A percentile compares a stretch with the other conserved stretches of the same genome.
Conservation (phyloP, 2,329 filamentous ascomycete species). For the Monilinia aucupariae region DNA sequence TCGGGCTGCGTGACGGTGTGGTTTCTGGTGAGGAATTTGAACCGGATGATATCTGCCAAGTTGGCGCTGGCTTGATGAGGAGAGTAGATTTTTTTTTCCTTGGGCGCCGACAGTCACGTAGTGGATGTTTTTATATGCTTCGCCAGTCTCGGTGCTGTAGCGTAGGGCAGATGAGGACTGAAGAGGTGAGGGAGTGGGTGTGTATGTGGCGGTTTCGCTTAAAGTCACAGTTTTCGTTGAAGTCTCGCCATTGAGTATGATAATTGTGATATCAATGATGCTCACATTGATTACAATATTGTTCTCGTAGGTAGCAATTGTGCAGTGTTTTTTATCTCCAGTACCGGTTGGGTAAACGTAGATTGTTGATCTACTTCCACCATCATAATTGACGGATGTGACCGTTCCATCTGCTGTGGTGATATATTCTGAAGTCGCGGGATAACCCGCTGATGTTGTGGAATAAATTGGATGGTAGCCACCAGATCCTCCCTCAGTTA, state of each 20-base stretch:
- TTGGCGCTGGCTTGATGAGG: constrained; percentile 54
- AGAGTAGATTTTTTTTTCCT: constrained; percentile 40
- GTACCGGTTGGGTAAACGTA: constrained; percentile 23
- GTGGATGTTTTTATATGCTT: background rate
- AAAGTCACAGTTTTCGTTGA: background rate
- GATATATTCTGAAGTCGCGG: background rate
- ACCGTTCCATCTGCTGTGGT: background rate
- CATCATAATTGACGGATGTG: constrained; percentile 2
- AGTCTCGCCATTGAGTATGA: background rate
- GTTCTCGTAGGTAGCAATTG: constrained; percentile 21
- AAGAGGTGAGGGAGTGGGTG: background rate
- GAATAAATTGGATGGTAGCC: background rate
- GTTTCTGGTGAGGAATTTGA: constrained; percentile 65
- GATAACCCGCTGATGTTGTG: background rate
- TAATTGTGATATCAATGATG: constrained; percentile 6
- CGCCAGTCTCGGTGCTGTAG: background rate
- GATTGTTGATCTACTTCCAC: constrained; percentile 16
- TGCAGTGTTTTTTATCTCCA: constrained; percentile 18
- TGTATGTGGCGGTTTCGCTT: background rate
- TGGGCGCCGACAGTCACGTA: background rate
- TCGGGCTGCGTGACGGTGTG: constrained; percentile 68
- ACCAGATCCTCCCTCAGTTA: background rate
- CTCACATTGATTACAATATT: constrained; percentile 17
- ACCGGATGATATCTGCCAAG: constrained; percentile 63
- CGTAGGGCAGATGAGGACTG: background rate